Evolutionary conservation across 208 protist species (phyloP).

Genomic region (Acanthamoeba divionensis): DNA sequence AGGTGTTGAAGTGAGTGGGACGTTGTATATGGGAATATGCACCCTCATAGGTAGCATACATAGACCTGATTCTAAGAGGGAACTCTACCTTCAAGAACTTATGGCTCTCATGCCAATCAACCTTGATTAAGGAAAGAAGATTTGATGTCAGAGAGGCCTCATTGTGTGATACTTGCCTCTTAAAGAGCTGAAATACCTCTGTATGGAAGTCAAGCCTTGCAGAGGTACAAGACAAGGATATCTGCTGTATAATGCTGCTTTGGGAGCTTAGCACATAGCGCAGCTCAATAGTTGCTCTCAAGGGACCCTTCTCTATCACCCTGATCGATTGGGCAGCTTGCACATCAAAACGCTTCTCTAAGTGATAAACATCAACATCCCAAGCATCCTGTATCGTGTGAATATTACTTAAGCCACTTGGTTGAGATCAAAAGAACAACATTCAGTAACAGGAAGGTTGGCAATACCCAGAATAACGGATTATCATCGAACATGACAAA

Average conservation of each 20-base stretch:
- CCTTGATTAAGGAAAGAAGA: too few relatives aligned
- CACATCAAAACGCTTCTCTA: neutral
- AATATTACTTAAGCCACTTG: too few relatives aligned
- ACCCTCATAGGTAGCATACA: conserved; percentile 68
- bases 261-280: neutral
- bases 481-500: conserved; percentile 73
- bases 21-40: conserved; percentile 74
- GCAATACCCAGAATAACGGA: conserved; percentile 73
- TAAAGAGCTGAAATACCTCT: neutral
- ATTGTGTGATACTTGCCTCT: neutral
- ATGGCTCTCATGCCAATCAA: conserved; percentile 73
- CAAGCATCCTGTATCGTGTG: conserved; percentile 76
- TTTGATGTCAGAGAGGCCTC: too few relatives aligned
- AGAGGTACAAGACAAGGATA: neutral
- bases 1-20: conserved; percentile 76
- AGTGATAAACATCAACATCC: conserved; percentile 64
- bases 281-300: conserved; percentile 40
- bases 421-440: too few relatives aligned
- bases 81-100: conserved; percentile 80
- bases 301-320: conserved; percentile 56
- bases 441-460: too few relatives aligned
- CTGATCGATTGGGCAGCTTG: neutral
- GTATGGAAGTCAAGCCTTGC: neutral
- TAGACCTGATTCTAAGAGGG: conserved; percentile 61
- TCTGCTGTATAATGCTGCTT: neutral